Evolutionary conservation across 139 green algal species (phyloP).

Genomic region (Ettlia oleoabundans): DNA sequence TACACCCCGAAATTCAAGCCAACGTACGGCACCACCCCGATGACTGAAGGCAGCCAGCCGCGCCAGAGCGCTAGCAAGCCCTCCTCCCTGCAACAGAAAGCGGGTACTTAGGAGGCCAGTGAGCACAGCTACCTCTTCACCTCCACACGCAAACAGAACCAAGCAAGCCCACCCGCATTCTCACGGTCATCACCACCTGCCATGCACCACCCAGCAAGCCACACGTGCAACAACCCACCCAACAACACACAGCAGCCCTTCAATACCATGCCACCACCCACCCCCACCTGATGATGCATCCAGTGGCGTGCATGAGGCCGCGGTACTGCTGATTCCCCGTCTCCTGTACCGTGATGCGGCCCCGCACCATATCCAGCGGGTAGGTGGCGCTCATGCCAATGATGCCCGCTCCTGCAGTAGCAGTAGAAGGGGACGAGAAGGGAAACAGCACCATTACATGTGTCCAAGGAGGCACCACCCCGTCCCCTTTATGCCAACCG

Average conservation of each 20-base stretch:
- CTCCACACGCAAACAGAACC: too few relatives aligned
- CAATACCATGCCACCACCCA: not conserved
- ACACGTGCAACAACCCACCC: not conserved
- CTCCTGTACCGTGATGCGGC: slow-evolving; percentile 60
- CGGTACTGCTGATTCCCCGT: slow-evolving; percentile 78
- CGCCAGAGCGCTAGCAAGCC: slow-evolving; percentile 92
- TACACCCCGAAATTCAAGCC: slow-evolving; percentile 99
- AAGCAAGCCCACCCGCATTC: too few relatives aligned
- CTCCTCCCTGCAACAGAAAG: slow-evolving; percentile 71
- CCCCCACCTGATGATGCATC: slow-evolving; percentile 67
- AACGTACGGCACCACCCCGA: slow-evolving; percentile 98
- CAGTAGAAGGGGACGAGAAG: not conserved
- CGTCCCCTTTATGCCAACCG: too few relatives aligned
- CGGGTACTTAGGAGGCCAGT: not conserved
- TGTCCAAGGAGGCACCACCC: too few relatives aligned
- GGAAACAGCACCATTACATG: too few relatives aligned
- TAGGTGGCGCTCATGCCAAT: slow-evolving; percentile 97
- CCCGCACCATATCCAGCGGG: slow-evolving; percentile 96
- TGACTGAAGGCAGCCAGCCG: slow-evolving; percentile 96
- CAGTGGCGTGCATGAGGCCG: slow-evolving; percentile 89
- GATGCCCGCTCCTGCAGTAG: slow-evolving; percentile 75
- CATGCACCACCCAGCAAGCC: too few relatives aligned
- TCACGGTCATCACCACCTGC: too few relatives aligned
- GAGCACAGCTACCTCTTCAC: too few relatives aligned
- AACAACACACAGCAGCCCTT: not conserved